These are phyloP conservation scores for Botrytis hyacinthi DNA, from an alignment of 2,329 filamentous ascomycete genomes.

Conservation along the genomic window DNA sequence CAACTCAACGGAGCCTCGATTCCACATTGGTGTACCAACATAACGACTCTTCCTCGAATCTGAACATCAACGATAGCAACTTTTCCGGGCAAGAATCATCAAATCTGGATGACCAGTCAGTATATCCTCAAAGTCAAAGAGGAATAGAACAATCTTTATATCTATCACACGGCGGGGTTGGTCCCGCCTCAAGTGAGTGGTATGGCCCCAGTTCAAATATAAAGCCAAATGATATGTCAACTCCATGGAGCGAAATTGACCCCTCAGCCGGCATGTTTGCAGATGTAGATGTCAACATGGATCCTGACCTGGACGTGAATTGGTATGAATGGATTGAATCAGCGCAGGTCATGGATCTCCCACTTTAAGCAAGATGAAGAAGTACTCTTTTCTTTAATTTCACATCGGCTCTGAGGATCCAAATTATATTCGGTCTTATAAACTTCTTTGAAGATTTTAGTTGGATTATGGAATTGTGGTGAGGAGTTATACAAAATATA, in stretches of 20 bases:
- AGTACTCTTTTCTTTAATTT: not conserved
- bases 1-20: not conserved
- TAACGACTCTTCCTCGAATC: not conserved
- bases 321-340: slow-evolving; percentile 44
- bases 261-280: slow-evolving; percentile 28
- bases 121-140: slow-evolving; percentile 8
- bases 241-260: slow-evolving; percentile 35
- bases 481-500: not conserved
- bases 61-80: not conserved
- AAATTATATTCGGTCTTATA: not conserved
- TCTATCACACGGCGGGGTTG: slow-evolving; percentile 16
- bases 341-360: slow-evolving; percentile 32
- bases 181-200: not conserved
- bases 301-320: slow-evolving; percentile 39
- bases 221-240: slow-evolving; percentile 27
- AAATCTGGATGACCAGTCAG: slow-evolving; percentile 4
- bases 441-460: not conserved
- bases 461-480: not conserved
- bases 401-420: not conserved
- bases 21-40: not conserved
- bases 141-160: not conserved
- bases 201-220: slow-evolving; percentile 21
- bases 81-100: slow-evolving; percentile 16
- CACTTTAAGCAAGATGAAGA: not conserved
- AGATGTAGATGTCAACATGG: slow-evolving; percentile 35